Base-by-base conservation (phyloP, 805 yeast genomes). In the Saturnispora gosingensis region DNA sequence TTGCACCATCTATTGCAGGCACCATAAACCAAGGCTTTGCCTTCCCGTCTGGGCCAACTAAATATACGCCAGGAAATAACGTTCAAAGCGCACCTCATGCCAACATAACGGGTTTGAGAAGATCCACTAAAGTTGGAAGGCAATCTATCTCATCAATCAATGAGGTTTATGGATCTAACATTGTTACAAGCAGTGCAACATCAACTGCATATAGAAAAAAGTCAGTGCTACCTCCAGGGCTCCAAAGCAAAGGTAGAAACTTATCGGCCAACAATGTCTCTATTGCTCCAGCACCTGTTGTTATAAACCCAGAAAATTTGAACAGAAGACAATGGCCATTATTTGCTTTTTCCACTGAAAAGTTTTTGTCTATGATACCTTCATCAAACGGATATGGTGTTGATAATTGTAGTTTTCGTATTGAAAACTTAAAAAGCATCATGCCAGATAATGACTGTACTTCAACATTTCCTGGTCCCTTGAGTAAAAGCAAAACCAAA, bases 301-400 rank as follows among this genome's bases (percentile, higher is more conserved):
- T 72, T 7, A 67, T 69, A 30, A 76, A 81, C 54, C 84, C 86
- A 7, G 77, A 76, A 48, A 76, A 80, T 24, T 64, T 83, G 48
- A 65, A 73, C 24, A 66, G 69, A 45, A 72, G 85, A 50, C 95
- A 86, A 61, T 85, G 84, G 67, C 95, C 96, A 0, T 62, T 88
- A 34, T 84, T 87, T 62, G 72, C 76, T 53, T 88, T 93, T 85
- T 71, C 79, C 27, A 71, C 79, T 3, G 65, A 68, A 6, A 74
- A 70, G 45, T 59, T 77, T 18, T 73, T 76, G 3, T 70, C 71
- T 36, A 70, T 75, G 51, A 61, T 78, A 43, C 80, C 82, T 6
- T 57, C 68, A 2, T 65, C 69, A 35, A 62, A 65, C 58, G 66
- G 68, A n/a, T 69, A 64, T 53, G 68, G 67, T 13, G 64, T 59